These are phyloP conservation scores for Aspergillus mulundensis DNA, from an alignment of 495 filamentous ascomycete species.

Conservation along the genomic window DNA sequence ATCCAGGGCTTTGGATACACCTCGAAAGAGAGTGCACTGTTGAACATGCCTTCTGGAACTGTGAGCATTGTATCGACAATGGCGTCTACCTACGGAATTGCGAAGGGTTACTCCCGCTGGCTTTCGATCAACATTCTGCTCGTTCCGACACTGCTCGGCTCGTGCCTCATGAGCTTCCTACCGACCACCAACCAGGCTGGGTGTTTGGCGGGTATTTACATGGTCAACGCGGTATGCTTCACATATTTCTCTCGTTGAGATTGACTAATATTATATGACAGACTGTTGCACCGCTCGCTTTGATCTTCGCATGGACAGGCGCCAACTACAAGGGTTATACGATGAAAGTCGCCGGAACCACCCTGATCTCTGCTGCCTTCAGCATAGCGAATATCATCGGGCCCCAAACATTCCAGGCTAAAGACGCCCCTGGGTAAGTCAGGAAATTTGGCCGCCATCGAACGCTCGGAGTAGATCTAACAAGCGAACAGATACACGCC, in stretches of 20 bases:
- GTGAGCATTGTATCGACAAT: constrained; percentile 54
- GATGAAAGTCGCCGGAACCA: constrained; percentile 33
- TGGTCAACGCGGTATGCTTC: constrained; percentile 48
- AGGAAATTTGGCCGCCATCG: too few species aligned
- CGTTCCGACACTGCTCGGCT: constrained; percentile 46
- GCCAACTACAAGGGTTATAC: constrained; percentile 43
- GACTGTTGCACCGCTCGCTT: constrained; percentile 31
- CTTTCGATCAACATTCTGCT: constrained; percentile 36
- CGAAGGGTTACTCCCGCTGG: constrained; percentile 42
- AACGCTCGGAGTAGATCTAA: too few species aligned
- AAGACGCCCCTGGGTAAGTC: constrained; percentile 44
- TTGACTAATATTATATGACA: neutral
- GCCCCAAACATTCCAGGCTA: constrained; percentile 52
- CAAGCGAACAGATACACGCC: constrained; percentile 32
- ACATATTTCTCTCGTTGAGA: neutral
- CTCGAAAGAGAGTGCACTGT: constrained; percentile 43
- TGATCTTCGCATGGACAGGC: constrained; percentile 44
- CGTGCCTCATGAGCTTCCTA: constrained; percentile 56
- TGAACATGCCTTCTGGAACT: constrained; percentile 62
- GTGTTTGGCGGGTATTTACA: constrained; percentile 59
- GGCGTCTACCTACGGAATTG: constrained; percentile 40
- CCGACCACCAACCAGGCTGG: constrained; percentile 42
- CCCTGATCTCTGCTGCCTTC: constrained; percentile 43
- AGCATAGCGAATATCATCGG: constrained; percentile 57
- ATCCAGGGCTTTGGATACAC: constrained; percentile 45